A percentile compares a stretch with the other conserved stretches of the same genome.
Evolutionary conservation across 2,329 filamentous ascomycete species (phyloP).

Genomic region (Aspergillus cejpii): DNA sequence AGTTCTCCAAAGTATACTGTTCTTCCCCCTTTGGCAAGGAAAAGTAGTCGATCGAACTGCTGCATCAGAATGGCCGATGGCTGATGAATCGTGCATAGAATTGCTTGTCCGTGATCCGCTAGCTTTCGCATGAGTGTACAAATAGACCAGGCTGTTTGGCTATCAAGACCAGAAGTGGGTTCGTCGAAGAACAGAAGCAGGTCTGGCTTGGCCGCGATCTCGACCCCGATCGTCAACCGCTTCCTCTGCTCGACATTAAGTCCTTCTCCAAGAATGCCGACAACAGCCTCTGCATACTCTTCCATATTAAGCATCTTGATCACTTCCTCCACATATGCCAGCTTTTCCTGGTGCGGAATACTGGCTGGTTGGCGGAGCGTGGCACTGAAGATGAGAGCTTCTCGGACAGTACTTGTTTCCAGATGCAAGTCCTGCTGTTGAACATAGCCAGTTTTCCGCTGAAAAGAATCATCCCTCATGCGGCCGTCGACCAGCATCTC

Average conservation of each 20-base stretch:
- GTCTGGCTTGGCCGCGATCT: slow-evolving; percentile 82
- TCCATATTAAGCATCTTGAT: slow-evolving; percentile 85
- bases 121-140: slow-evolving; percentile 78
- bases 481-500: slow-evolving; percentile 73
- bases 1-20: slow-evolving; percentile 63
- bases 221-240: slow-evolving; percentile 83
- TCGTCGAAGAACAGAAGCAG: slow-evolving; percentile 87
- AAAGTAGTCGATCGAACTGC: slow-evolving; percentile 60
- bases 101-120: slow-evolving; percentile 80
- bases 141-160: slow-evolving; percentile 86
- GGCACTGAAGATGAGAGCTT: slow-evolving; percentile 78
- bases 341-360: slow-evolving; percentile 64
- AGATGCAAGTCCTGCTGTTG: slow-evolving; percentile 88
- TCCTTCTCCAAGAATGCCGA: slow-evolving; percentile 77
- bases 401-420: slow-evolving; percentile 74
- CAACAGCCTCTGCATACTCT: slow-evolving; percentile 77
- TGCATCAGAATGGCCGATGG: slow-evolving; percentile 88
- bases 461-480: slow-evolving; percentile 70
- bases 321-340: slow-evolving; percentile 78
- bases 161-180: slow-evolving; percentile 85
- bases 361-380: slow-evolving; percentile 72
- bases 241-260: slow-evolving; percentile 57
- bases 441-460: slow-evolving; percentile 46
- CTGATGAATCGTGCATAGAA: slow-evolving; percentile 91
- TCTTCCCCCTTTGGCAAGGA: slow-evolving; percentile 57